Conservation (phyloP, 768 basidiomycete genomes). For the Tylopilus balloui region DNA sequence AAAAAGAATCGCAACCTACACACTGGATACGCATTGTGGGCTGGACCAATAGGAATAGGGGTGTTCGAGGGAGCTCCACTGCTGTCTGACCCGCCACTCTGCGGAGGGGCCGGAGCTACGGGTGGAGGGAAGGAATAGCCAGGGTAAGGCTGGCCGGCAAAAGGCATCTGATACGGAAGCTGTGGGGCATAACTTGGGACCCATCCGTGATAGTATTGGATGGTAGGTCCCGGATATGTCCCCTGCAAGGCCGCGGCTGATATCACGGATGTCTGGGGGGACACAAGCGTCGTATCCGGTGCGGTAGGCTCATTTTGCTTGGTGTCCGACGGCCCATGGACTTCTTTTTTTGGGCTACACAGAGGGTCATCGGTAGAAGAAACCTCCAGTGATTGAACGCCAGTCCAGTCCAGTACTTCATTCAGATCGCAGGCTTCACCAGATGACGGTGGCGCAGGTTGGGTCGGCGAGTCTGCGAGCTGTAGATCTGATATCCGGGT, state of each 20-base stretch:
- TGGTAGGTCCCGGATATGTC: slow-evolving; percentile 38
- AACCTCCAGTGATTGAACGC: background rate
- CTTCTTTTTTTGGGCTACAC: slow-evolving; percentile 6
- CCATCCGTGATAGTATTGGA: slow-evolving; percentile 54
- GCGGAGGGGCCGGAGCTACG: slow-evolving; percentile 22
- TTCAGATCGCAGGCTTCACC: slow-evolving; percentile 15
- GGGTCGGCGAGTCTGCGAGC: slow-evolving; percentile 4
- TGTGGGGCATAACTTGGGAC: slow-evolving; percentile 47
- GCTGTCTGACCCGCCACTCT: slow-evolving; percentile 37
- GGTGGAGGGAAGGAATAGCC: slow-evolving; percentile 38
- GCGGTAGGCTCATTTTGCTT: slow-evolving; percentile 22
- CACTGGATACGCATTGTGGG: slow-evolving; percentile 45
- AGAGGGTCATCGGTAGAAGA: slow-evolving; percentile 2
- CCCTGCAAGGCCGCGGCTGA: slow-evolving; percentile 11
- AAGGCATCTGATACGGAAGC: slow-evolving; percentile 50
- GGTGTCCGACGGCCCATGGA: slow-evolving; percentile 19
- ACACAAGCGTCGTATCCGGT: slow-evolving; percentile 2
- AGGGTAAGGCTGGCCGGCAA: slow-evolving; percentile 42
- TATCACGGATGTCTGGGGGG: slow-evolving; percentile 31
- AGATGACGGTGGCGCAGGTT: background rate
- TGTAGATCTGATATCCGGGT: slow-evolving; percentile 11
- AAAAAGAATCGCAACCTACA: slow-evolving; percentile 18
- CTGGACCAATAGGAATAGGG: slow-evolving; percentile 36
- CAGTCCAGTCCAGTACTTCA: slow-evolving; percentile 16
- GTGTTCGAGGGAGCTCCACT: slow-evolving; percentile 27